Evolutionary conservation across 345 rosid genomes (phyloP).

Genomic region (Salix arbutifolia): DNA sequence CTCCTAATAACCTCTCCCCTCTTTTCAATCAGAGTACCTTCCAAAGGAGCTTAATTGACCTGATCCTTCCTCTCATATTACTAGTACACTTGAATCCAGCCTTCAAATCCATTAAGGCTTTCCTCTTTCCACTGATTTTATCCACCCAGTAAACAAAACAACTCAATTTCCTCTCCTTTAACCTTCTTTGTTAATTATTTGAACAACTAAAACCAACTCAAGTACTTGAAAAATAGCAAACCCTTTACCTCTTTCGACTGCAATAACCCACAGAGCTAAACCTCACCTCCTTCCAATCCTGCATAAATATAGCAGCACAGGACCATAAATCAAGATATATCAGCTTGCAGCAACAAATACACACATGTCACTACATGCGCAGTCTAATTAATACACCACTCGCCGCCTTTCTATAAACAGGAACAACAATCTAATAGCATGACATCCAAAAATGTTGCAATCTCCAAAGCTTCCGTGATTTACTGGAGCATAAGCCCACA

Average conservation of each 20-base stretch:
- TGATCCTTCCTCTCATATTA: not conserved
- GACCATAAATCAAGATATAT: not conserved
- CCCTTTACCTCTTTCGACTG: not conserved
- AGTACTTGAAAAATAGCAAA: not conserved
- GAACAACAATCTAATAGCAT: constrained; percentile 13
- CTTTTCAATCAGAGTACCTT: not conserved
- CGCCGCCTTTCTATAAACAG: constrained; percentile 17
- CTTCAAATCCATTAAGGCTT: constrained; percentile 11
- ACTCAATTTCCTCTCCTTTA: not conserved
- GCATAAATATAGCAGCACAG: not conserved
- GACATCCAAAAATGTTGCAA: constrained; percentile 10
- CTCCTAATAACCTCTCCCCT: not conserved
- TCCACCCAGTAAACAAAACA: not conserved
- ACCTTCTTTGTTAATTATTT: not conserved
- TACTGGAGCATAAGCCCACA: constrained; percentile 38
- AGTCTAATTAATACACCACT: not conserved
- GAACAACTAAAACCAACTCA: not conserved
- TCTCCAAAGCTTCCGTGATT: constrained; percentile 34
- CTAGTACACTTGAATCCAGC: not conserved
- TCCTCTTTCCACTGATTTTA: not conserved
- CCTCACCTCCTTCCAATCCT: constrained; percentile 1
- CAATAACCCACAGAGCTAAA: constrained; percentile 9
- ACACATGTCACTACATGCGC: constrained; percentile 2
- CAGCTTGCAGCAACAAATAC: not conserved
- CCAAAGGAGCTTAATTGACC: not conserved